Conservation (phyloP, 768 basidiomycete species). For the Amanita rimosa region DNA sequence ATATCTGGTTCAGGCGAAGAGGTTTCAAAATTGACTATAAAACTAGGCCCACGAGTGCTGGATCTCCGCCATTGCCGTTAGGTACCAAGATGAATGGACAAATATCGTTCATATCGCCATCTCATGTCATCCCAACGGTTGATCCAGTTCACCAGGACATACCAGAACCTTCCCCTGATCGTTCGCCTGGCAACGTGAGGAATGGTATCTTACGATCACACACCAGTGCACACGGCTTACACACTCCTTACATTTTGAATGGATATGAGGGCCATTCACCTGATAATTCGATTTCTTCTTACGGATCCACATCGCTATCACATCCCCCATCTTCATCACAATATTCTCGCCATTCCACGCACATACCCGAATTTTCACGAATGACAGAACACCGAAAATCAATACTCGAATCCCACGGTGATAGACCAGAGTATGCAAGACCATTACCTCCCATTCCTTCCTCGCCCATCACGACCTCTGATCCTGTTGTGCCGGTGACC, state of each 20-base stretch:
- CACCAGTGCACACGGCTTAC: background rate
- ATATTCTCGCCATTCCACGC: background rate
- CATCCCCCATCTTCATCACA: background rate
- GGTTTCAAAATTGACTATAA: conserved; percentile 27
- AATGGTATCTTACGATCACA: background rate
- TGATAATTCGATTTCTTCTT: background rate
- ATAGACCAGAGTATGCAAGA: background rate
- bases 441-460: conserved; percentile 4
- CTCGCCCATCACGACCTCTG: background rate
- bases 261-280: background rate
- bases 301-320: conserved; percentile 1
- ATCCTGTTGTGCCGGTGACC: background rate
- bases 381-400: conserved; percentile 4
- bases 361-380: background rate
- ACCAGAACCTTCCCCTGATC: background rate
- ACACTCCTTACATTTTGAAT: background rate
- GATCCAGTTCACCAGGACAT: background rate
- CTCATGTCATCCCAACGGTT: background rate
- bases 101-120: background rate
- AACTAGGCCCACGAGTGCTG: background rate
- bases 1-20: conserved; percentile 42
- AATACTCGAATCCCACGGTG: background rate
- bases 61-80: conserved; percentile 6
- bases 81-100: background rate
- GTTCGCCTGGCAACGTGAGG: background rate